Evolutionary conservation across 768 basidiomycete species (phyloP).

Genomic region (Lentinus brumalis): DNA sequence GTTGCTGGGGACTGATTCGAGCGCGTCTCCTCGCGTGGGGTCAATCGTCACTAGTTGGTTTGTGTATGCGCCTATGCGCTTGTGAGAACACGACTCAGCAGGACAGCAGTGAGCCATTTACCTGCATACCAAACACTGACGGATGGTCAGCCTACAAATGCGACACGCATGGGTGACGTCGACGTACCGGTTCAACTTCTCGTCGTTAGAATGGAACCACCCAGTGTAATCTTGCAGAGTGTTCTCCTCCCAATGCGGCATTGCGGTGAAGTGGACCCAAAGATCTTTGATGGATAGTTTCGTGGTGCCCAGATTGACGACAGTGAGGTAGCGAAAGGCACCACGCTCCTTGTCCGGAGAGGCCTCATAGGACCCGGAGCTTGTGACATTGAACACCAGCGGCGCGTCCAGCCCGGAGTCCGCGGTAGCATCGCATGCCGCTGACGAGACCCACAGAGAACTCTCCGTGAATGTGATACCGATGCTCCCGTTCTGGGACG

Average conservation of each 20-base stretch:
- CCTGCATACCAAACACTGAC: constrained; percentile 19
- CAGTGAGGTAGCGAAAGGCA: constrained; percentile 17
- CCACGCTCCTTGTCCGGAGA: constrained; percentile 15
- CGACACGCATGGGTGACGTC: background rate
- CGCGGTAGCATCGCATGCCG: constrained; percentile 10
- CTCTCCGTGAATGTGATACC: constrained; percentile 20
- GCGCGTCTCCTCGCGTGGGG: constrained; percentile 11
- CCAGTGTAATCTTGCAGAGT: constrained; percentile 11
- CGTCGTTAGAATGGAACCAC: constrained; percentile 21
- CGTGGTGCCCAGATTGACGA: constrained; percentile 7
- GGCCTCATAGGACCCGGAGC: constrained; percentile 3
- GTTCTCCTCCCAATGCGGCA: constrained; percentile 18
- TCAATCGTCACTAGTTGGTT: constrained; percentile 19
- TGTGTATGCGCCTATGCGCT: constrained; percentile 11
- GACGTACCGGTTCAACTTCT: constrained; percentile 15
- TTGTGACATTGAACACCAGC: constrained; percentile 12
- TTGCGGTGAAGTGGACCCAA: constrained; percentile 20
- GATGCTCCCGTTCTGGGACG: constrained; percentile 7
- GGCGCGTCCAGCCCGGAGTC: constrained; percentile 9
- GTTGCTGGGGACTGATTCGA: background rate
- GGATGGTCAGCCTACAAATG: background rate
- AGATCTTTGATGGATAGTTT: constrained; percentile 10
- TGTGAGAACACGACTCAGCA: background rate
- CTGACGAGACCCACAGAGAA: constrained; percentile 15
- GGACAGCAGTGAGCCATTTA: background rate